phyloP scores from a whole-genome alignment of 352 stramenopile species.

The Peronospora destructor region DNA sequence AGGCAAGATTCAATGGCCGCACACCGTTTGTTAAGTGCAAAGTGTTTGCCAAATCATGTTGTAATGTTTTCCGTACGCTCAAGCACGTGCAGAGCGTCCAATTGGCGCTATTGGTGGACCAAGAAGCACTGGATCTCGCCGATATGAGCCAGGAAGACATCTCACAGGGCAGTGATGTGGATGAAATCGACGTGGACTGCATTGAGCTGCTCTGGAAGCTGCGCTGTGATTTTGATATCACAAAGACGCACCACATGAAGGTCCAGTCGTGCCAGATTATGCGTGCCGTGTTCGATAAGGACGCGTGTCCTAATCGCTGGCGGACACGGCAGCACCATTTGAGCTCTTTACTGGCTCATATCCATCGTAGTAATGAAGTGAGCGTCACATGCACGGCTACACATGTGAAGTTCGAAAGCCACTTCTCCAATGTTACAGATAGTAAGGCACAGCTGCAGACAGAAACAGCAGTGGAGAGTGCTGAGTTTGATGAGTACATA shows the following conservation, averaged over 20 bases:
- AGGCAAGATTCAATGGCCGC: slow-evolving; percentile 19
- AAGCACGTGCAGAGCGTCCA: slow-evolving; percentile 77
- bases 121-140: slow-evolving; percentile 21
- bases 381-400: slow-evolving; percentile 53
- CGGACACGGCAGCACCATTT: slow-evolving; percentile 69
- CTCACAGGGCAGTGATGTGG: slow-evolving; percentile 21
- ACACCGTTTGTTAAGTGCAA: slow-evolving; percentile 65
- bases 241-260: slow-evolving; percentile 82
- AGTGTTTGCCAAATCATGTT: slow-evolving; percentile 69
- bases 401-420: slow-evolving; percentile 78
- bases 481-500: slow-evolving; percentile 71
- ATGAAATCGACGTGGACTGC: slow-evolving; percentile 60
- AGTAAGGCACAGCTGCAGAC: slow-evolving; percentile 78
- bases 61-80: slow-evolving; percentile 75
- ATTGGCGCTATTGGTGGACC: slow-evolving; percentile 50
- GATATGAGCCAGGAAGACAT: slow-evolving; percentile 22
- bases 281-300: slow-evolving; percentile 70
- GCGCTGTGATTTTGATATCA: slow-evolving; percentile 79
- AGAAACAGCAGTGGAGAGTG: slow-evolving; percentile 70
- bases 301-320: slow-evolving; percentile 40
- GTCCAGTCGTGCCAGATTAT: slow-evolving; percentile 71
- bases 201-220: slow-evolving; percentile 62
- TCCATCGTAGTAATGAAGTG: slow-evolving; percentile 78
- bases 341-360: slow-evolving; percentile 65
- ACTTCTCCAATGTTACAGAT: slow-evolving; percentile 50